phyloP scores from a whole-genome alignment of 225 moss, liverwort and hornwort species.

The Climacium dendroides region DNA sequence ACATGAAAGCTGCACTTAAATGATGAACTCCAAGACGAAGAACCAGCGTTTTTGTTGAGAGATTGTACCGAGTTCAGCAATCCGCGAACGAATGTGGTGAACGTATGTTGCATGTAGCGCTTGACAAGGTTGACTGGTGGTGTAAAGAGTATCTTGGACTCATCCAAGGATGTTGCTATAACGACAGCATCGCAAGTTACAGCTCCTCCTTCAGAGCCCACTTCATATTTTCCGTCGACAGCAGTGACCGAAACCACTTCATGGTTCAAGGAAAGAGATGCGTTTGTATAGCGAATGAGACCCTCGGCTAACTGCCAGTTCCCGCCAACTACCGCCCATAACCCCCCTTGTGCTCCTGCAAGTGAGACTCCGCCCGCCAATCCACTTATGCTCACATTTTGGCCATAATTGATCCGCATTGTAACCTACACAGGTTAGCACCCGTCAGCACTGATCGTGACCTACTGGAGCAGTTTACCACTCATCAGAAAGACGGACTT shows the following conservation, averaged over 20 bases:
- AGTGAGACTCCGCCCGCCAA: constrained; percentile 85
- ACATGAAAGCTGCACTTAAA: not conserved
- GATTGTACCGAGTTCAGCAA: constrained; percentile 55
- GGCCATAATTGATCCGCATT: constrained; percentile 88
- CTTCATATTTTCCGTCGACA: constrained; percentile 28
- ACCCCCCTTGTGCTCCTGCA: constrained; percentile 76
- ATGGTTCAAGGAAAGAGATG: constrained; percentile 59
- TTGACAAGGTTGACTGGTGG: constrained; percentile 49
- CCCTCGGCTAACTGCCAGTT: constrained; percentile 85
- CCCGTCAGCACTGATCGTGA: not conserved
- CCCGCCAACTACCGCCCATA: constrained; percentile 84
- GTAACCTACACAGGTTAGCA: constrained; percentile 42
- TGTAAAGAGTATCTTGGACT: constrained; percentile 55
- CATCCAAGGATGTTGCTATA: constrained; percentile 80
- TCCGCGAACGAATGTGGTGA: constrained; percentile 80
- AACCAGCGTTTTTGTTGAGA: not conserved
- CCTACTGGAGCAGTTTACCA: not conserved
- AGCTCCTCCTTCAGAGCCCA: constrained; percentile 20
- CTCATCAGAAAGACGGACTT: too few species aligned
- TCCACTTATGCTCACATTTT: constrained; percentile 84
- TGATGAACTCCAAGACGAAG: not conserved
- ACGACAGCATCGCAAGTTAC: constrained; percentile 60
- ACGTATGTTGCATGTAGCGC: constrained; percentile 74
- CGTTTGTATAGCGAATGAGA: constrained; percentile 58
- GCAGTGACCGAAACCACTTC: constrained; percentile 57